Conservation (phyloP, 108 stramenopile genomes). For the Thalassiosira profunda region DNA sequence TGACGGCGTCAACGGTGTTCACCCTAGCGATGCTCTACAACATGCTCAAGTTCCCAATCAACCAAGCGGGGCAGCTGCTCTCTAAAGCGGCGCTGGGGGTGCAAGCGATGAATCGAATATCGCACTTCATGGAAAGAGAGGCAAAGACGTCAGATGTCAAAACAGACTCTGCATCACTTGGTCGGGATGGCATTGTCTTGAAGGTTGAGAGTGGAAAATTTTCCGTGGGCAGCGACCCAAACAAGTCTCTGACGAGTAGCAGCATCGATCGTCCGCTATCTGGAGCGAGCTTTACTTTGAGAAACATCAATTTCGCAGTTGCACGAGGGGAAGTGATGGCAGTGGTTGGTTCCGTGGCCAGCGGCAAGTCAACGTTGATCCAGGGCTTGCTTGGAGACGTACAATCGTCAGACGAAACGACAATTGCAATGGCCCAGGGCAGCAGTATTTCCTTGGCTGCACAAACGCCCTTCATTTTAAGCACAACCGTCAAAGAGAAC, state of each 20-base stretch:
- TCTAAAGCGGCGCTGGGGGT: constrained; percentile 18
- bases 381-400: constrained; percentile 74
- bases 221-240: not conserved
- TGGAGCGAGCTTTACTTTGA: constrained; percentile 39
- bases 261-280: no score
- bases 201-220: not conserved
- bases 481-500: constrained; percentile 93
- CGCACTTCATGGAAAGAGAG: constrained; percentile 22
- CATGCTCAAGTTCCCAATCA: constrained; percentile 58
- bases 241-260: no score
- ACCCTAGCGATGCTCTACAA: constrained; percentile 62
- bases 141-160: not conserved
- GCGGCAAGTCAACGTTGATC: constrained; percentile 65
- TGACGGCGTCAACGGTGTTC: constrained; percentile 71
- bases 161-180: not conserved
- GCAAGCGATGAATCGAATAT: constrained; percentile 13
- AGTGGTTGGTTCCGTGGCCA: constrained; percentile 32
- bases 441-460: constrained; percentile 83
- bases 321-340: constrained; percentile 49
- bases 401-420: constrained; percentile 25
- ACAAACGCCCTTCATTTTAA: constrained; percentile 96
- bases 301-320: constrained; percentile 41
- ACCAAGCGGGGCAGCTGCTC: constrained; percentile 34
- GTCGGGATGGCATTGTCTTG: not conserved
- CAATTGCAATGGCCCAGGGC: constrained; percentile 38